phyloP scores from a whole-genome alignment of 345 rosid species.

The Citrus cavaleriei region DNA sequence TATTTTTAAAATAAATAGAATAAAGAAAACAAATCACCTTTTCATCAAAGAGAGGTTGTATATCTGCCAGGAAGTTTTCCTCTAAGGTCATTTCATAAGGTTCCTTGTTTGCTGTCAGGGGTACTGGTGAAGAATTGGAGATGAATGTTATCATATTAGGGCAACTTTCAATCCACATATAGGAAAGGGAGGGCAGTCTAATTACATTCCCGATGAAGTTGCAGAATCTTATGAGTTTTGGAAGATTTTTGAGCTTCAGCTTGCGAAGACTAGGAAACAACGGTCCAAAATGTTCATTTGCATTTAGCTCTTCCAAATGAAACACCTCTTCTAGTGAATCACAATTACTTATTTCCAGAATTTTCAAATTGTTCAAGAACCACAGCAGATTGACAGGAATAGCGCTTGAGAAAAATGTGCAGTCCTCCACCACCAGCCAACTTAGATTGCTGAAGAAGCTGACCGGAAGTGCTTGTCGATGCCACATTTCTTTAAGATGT shows the following conservation, averaged over 20 bases:
- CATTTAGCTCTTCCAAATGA: neutral
- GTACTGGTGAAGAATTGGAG: neutral
- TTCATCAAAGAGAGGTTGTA: neutral
- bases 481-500: slow-evolving; percentile 11
- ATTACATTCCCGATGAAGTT: neutral
- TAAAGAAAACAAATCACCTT: neutral
- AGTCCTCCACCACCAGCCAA: neutral
- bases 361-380: neutral
- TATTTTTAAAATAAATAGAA: no score
- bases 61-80: neutral
- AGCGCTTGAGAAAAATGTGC: neutral
- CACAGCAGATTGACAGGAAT: neutral
- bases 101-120: neutral
- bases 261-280: neutral
- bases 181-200: neutral
- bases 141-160: slow-evolving; percentile 8
- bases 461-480: neutral
- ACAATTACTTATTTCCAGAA: slow-evolving; percentile 5
- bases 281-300: neutral
- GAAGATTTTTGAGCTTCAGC: neutral
- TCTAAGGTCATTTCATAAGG: neutral
- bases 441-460: slow-evolving; percentile 11
- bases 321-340: slow-evolving; percentile 15
- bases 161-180: neutral
- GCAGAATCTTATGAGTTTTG: slow-evolving; percentile 6